Conservation (phyloP, 352 stramenopile species). For the Phytophthora multivora region DNA sequence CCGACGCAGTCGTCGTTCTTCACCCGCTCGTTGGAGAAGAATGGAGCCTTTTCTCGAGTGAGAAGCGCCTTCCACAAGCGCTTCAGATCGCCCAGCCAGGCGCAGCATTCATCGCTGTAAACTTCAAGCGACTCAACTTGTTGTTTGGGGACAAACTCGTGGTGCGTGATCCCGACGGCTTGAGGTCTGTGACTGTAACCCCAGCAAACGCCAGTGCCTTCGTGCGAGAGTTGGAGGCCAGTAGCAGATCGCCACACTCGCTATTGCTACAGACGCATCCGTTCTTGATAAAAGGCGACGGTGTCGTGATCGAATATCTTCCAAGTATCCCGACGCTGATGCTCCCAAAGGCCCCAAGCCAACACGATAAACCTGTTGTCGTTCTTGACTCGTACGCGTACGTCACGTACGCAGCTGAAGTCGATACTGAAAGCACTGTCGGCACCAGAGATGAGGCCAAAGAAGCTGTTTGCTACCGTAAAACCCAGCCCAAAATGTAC, state of each 20-base stretch:
- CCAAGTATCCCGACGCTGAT: slow-evolving; percentile 53
- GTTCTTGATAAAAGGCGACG: slow-evolving; percentile 45
- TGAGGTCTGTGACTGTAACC: slow-evolving; percentile 12
- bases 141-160: slow-evolving; percentile 38
- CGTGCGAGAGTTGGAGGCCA: not conserved
- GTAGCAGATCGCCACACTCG: slow-evolving; percentile 20
- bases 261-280: slow-evolving; percentile 46
- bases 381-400: slow-evolving; percentile 54
- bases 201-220: slow-evolving; percentile 17
- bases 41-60: slow-evolving; percentile 26
- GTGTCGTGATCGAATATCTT: slow-evolving; percentile 54
- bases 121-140: slow-evolving; percentile 35
- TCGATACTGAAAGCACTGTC: slow-evolving; percentile 50
- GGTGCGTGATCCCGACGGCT: slow-evolving; percentile 22
- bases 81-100: slow-evolving; percentile 25
- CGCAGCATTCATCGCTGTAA: slow-evolving; percentile 36
- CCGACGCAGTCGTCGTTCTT: slow-evolving; percentile 22
- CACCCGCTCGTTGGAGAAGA: slow-evolving; percentile 17
- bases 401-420: slow-evolving; percentile 7
- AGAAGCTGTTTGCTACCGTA: slow-evolving; percentile 64
- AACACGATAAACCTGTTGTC: slow-evolving; percentile 28
- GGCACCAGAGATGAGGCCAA: slow-evolving; percentile 54
- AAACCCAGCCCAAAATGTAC: slow-evolving; percentile 60
- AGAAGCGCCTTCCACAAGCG: slow-evolving; percentile 8
- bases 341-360: slow-evolving; percentile 34